phyloP scores from a whole-genome alignment of 805 yeast species.

The Starmerella sirachaensis region DNA sequence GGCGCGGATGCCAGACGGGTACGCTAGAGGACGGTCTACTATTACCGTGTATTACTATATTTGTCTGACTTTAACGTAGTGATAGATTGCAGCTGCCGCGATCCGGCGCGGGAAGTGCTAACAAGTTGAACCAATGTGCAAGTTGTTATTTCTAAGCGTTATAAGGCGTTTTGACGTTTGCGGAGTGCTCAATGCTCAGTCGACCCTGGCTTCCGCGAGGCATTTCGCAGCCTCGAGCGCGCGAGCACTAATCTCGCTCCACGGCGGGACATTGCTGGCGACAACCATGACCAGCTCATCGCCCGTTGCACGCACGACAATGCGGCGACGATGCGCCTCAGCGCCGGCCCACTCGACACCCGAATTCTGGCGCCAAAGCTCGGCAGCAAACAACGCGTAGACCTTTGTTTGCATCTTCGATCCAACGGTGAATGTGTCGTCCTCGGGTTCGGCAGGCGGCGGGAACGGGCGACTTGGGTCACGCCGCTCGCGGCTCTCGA shows the following conservation, averaged over 20 bases:
- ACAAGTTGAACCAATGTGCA: no score
- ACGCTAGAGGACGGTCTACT: no score
- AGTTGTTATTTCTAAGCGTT: no score
- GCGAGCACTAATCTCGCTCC: constrained; percentile 8
- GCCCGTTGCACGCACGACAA: constrained; percentile 4
- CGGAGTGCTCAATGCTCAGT: neutral
- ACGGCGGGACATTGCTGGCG: constrained; percentile 2
- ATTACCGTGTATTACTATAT: no score
- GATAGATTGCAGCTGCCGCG: no score
- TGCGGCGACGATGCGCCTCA: constrained; percentile 12
- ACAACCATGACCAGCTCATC: constrained; percentile 12
- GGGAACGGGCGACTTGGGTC: constrained; percentile 4
- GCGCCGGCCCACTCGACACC: constrained; percentile 14
- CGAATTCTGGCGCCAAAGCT: constrained; percentile 19
- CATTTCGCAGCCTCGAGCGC: constrained; percentile 4
- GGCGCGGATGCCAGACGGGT: no score
- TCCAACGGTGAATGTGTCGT: constrained; percentile 4
- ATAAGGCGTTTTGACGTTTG: neutral
- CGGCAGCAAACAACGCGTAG: constrained; percentile 25
- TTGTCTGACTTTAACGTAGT: no score
- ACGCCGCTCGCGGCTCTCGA: constrained; percentile 17
- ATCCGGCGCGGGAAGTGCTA: no score
- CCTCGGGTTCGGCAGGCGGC: neutral
- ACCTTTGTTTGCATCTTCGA: constrained; percentile 25
- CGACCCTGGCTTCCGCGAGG: no score